Percentiles rank a stretch among this genome's conserved stretches.
Conservation (phyloP, 1,139 yeast genomes). For the Pichia sp. region DNA sequence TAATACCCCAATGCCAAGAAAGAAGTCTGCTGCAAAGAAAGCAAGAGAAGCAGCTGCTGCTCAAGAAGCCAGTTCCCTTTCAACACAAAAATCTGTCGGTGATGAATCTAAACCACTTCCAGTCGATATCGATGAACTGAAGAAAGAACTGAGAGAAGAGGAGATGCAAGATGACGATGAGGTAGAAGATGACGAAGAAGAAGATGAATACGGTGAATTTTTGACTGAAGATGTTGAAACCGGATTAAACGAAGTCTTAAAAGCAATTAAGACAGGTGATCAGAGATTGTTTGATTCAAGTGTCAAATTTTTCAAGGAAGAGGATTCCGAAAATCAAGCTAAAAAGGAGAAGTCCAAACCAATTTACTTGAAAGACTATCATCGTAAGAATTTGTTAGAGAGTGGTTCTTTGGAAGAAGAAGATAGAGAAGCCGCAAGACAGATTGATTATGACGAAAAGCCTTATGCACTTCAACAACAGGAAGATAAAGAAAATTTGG, state of each 20-base stretch:
- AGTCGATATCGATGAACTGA: conserved; percentile 19
- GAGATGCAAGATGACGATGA: conserved; percentile 6
- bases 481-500: conserved; percentile 64
- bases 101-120: conserved; percentile 13
- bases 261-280: conserved; percentile 63
- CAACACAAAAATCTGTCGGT: neutral
- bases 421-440: conserved; percentile 44
- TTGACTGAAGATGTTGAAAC: conserved; percentile 79
- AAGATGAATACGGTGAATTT: conserved; percentile 87
- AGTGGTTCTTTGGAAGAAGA: conserved; percentile 41
- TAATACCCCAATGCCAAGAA: conserved; percentile 61
- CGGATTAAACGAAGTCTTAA: conserved; percentile 66
- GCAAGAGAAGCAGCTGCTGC: conserved; percentile 40
- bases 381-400: conserved; percentile 66
- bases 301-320: conserved; percentile 59
- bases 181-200: conserved; percentile 52
- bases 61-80: neutral
- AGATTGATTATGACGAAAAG: conserved; percentile 33
- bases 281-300: conserved; percentile 55
- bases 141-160: conserved; percentile 16
- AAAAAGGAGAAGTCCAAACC: conserved; percentile 69
- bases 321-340: conserved; percentile 26
- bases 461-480: conserved; percentile 66
- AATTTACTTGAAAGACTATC: conserved; percentile 84
- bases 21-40: conserved; percentile 79